Evolutionary conservation across 179 eudicot species (phyloP).

Genomic region (Gypsophila paniculata): DNA sequence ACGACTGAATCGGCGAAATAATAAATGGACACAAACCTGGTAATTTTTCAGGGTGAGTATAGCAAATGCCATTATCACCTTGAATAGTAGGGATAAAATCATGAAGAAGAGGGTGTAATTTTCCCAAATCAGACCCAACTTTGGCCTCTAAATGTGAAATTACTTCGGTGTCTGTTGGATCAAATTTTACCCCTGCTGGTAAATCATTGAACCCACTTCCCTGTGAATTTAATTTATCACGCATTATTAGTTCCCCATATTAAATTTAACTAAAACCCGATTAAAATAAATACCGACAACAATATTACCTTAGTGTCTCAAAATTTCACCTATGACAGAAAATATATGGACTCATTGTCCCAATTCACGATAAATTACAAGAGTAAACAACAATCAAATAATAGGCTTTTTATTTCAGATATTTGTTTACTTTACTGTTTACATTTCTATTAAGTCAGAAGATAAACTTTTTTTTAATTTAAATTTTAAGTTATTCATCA

Average conservation of each 20-base stretch:
- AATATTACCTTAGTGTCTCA: no score
- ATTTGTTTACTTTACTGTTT: no score
- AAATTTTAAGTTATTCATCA: no score
- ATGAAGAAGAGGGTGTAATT: conserved; percentile 70
- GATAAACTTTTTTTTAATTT: no score
- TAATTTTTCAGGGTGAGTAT: conserved; percentile 82
- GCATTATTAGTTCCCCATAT: background rate
- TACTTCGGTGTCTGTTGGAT: conserved; percentile 80
- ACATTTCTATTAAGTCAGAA: no score
- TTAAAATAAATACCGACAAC: no score
- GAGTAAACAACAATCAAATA: no score
- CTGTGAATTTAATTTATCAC: background rate
- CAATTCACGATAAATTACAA: no score
- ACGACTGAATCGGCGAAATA: no score
- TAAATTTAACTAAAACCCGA: background rate
- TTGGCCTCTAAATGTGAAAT: conserved; percentile 78
- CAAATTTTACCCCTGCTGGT: conserved; percentile 96
- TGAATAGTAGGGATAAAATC: conserved; percentile 78
- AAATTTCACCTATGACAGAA: no score
- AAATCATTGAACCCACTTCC: conserved; percentile 57
- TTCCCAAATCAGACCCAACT: conserved; percentile 40
- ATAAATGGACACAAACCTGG: conserved; percentile 70
- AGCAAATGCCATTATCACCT: conserved; percentile 88
- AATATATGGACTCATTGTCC: no score
- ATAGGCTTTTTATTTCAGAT: no score